These are phyloP conservation scores for Penicillium vulpinum DNA, from an alignment of 2,329 filamentous ascomycete genomes.

Conservation along the genomic window DNA sequence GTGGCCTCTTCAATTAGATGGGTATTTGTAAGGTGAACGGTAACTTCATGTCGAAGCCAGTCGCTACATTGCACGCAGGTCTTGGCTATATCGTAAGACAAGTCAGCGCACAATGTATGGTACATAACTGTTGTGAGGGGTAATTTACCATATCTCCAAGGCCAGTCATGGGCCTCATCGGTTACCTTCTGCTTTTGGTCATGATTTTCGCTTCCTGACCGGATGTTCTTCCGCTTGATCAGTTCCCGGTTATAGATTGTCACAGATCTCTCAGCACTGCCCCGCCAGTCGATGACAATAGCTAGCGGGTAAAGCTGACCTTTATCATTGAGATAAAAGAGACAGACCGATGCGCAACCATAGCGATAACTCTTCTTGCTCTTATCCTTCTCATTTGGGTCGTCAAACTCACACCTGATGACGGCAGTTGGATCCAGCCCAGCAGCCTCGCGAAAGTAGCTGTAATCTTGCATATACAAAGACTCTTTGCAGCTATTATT, in stretches of 20 bases:
- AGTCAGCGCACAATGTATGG: background rate
- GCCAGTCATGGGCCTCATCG: slow-evolving; percentile 8
- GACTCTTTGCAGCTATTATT: background rate
- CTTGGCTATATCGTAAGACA: slow-evolving; percentile 1
- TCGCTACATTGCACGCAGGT: background rate
- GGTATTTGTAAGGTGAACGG: background rate
- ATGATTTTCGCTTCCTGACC: background rate
- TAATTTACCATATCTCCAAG: slow-evolving; percentile 11
- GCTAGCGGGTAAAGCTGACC: slow-evolving; percentile 7
- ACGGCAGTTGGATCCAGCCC: slow-evolving; percentile 1
- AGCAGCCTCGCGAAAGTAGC: slow-evolving; percentile 10
- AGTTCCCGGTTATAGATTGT: slow-evolving; percentile 12
- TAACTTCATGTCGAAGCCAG: background rate
- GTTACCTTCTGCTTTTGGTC: background rate
- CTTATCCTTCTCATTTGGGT: background rate
- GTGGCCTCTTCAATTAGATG: slow-evolving; percentile 10
- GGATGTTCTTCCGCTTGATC: background rate
- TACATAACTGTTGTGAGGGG: background rate
- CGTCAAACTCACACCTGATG: background rate
- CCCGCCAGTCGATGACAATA: slow-evolving; percentile 12
- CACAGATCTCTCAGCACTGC: slow-evolving; percentile 1
- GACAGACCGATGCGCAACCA: slow-evolving; percentile 8
- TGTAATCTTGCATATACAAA: slow-evolving; percentile 13
- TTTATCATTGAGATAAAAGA: slow-evolving; percentile 5
- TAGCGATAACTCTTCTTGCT: background rate